phyloP scores from a whole-genome alignment of 2,329 filamentous ascomycete species.

The Cytospora schulzeri region DNA sequence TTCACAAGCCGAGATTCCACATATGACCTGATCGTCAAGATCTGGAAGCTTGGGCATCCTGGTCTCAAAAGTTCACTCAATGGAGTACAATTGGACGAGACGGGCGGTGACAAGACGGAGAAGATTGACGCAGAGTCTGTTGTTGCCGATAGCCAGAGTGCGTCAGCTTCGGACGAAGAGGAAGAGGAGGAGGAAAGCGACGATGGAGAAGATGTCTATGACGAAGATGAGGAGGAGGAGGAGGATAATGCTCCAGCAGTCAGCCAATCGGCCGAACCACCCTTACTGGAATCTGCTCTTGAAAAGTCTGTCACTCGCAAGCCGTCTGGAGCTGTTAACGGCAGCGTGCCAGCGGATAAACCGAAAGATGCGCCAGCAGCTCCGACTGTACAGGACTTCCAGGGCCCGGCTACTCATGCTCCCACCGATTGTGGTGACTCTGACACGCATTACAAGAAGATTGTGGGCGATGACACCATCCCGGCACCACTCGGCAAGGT shows the following conservation, averaged over 20 bases:
- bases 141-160: conserved; percentile 52
- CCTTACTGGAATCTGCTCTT: conserved; percentile 52
- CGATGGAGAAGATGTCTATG: conserved; percentile 77
- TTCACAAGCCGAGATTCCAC: conserved; percentile 93
- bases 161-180: conserved; percentile 56
- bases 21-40: conserved; percentile 95
- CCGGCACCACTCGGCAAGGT: conserved; percentile 88
- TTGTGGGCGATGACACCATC: conserved; percentile 83
- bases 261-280: conserved; percentile 44
- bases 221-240: conserved; percentile 76
- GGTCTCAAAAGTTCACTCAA: conserved; percentile 89
- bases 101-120: conserved; percentile 87
- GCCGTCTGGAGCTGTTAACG: conserved; percentile 60
- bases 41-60: conserved; percentile 97
- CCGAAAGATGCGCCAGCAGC: conserved; percentile 49
- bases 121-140: conserved; percentile 64
- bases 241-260: conserved; percentile 59
- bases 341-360: conserved; percentile 52
- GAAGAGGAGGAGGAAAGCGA: conserved; percentile 61
- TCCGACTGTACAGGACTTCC: conserved; percentile 65
- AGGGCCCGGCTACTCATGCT: conserved; percentile 78
- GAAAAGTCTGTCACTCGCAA: conserved; percentile 73
- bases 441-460: conserved; percentile 78
- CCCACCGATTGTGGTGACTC: conserved; percentile 85
- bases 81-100: conserved; percentile 79